Evolutionary conservation across 2,329 filamentous ascomycete genomes (phyloP).

Genomic region (Karstenula rhodostoma): DNA sequence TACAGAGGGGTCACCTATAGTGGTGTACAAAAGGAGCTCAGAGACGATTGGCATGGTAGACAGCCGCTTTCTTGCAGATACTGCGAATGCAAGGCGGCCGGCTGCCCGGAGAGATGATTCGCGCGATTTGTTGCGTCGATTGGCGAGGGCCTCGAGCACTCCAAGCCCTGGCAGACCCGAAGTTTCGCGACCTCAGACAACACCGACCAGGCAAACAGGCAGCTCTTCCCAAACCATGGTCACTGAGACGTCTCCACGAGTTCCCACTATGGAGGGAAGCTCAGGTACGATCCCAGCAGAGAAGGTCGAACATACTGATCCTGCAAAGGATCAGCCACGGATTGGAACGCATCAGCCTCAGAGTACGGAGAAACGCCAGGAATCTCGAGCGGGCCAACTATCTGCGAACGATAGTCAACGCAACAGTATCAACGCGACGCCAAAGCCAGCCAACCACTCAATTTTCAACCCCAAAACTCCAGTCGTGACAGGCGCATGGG

Average conservation of each 20-base stretch:
- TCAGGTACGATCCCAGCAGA: conserved; percentile 12
- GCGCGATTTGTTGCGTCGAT: conserved; percentile 54
- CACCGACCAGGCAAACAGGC: conserved; percentile 24
- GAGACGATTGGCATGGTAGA: conserved; percentile 45
- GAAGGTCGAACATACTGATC: background rate
- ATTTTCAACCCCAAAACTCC: conserved; percentile 51
- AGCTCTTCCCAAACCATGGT: conserved; percentile 25
- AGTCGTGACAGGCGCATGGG: conserved; percentile 57
- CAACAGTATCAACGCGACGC: conserved; percentile 35
- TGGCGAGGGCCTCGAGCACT: conserved; percentile 57
- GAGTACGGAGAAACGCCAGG: conserved; percentile 16
- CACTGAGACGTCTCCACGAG: conserved; percentile 7
- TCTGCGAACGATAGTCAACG: conserved; percentile 16
- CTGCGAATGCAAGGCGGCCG: conserved; percentile 36
- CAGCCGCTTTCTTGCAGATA: conserved; percentile 32
- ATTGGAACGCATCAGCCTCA: too few relatives aligned
- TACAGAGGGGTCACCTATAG: conserved; percentile 42
- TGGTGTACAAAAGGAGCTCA: conserved; percentile 43
- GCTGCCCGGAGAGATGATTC: conserved; percentile 53
- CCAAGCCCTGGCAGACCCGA: conserved; percentile 51
- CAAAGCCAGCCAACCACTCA: conserved; percentile 34
- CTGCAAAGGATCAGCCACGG: background rate
- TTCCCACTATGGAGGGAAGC: conserved; percentile 3
- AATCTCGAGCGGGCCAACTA: conserved; percentile 12
- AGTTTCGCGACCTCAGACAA: conserved; percentile 32